Percentiles rank a stretch among this genome's conserved stretches.
These are phyloP conservation scores for Cyclanthera cordifolia DNA, from an alignment of 306 rosid genomes.

Conservation along the genomic window DNA sequence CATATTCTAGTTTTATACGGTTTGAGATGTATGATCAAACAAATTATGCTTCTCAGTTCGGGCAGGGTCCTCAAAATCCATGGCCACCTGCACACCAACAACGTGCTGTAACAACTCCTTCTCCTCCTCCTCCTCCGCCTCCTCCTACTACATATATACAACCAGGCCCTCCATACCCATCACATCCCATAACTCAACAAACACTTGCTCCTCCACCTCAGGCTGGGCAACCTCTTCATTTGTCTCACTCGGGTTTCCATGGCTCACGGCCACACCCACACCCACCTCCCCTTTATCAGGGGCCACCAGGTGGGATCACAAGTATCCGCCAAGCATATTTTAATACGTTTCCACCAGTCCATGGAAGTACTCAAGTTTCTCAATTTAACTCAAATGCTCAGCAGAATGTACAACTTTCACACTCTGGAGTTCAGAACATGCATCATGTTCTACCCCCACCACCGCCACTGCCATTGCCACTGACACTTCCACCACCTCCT, in stretches of 20 bases:
- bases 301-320: slow-evolving; percentile 21
- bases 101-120: slow-evolving; percentile 18
- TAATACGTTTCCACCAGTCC: slow-evolving; percentile 26
- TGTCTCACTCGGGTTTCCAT: slow-evolving; percentile 37
- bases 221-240: slow-evolving; percentile 21
- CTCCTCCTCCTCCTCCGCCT: slow-evolving; percentile 12
- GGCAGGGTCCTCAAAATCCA: slow-evolving; percentile 36
- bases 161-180: slow-evolving; percentile 8
- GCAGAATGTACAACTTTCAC: slow-evolving; percentile 24
- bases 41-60: slow-evolving; percentile 35
- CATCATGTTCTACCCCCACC: slow-evolving; percentile 18
- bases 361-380: slow-evolving; percentile 31
- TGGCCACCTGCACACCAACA: slow-evolving; percentile 14
- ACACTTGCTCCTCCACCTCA: slow-evolving; percentile 25
- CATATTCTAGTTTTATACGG: not conserved
- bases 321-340: slow-evolving; percentile 32
- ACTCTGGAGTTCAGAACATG: slow-evolving; percentile 28
- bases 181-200: slow-evolving; percentile 19
- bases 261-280: not conserved
- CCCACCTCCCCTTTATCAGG: too few species aligned
- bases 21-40: slow-evolving; percentile 54
- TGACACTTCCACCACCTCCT: slow-evolving; percentile 3
- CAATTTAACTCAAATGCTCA: slow-evolving; percentile 22
- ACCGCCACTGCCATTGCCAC: slow-evolving; percentile 12
- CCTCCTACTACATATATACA: slow-evolving; percentile 18